Base-by-base conservation (phyloP, 2,329 filamentous ascomycete species). In the Daldinia sp. region DNA sequence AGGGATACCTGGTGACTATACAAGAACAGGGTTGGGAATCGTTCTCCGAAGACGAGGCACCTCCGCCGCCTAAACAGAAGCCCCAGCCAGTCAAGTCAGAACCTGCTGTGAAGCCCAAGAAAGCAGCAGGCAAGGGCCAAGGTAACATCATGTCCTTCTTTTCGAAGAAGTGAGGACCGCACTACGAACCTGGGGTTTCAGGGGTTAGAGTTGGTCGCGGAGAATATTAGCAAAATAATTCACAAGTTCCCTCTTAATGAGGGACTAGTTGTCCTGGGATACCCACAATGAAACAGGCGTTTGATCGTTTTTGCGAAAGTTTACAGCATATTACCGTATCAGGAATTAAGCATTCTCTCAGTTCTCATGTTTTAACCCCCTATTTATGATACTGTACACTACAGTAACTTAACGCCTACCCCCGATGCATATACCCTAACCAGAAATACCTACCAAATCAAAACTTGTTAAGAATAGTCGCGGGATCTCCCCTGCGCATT, bases 71-170 rank as follows among this genome's bases (percentile, higher is more conserved):
- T n/a, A 74, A 73, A 57, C 35, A 63, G n/a, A 70, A 70, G 39
- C 15, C 69, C 10, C 62, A 61, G 23, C 43, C 60, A 15, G 53
- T 39, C 19, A 72, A 72, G 59, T 27, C 58, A 25, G 71, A 73
- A 45, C 54, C 69, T 1, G 53, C 66, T 48, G 52, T 66, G 9
- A 73, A 74, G 54, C 47, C 69, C 6, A 74, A 74, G 61, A 74
- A 74, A 54, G 63, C 69, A 4, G 66, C 69, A 25, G 67, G 50
- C 11, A 70, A 75, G 49, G 68, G 65, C 0, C 74, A 75, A 50
- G 73, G 74, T 15, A 76, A 71, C 47, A 76, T 76, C 52, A 76
- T 75, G 74, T 76, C 74, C 5, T 76, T 76, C 61, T 76, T 76
- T 58, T 70, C 68, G 19, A 76, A 75, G 67, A 75, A 75, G 53